Percentiles rank a stretch among this genome's conserved stretches.
These are phyloP conservation scores for Daldinia grandis DNA, from an alignment of 495 filamentous ascomycete genomes.

Conservation along the genomic window DNA sequence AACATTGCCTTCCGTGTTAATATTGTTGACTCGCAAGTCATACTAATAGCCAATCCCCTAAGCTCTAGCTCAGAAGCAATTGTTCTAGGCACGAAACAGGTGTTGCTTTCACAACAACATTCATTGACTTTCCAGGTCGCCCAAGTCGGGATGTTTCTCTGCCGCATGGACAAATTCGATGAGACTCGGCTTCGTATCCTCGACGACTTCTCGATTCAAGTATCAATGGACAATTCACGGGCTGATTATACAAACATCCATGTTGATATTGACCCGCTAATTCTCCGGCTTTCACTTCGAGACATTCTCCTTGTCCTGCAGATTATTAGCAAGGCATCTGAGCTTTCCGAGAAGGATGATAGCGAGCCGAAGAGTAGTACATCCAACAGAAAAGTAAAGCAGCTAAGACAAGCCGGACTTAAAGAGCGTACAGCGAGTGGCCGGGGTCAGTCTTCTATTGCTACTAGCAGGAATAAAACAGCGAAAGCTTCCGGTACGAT, in stretches of 20 bases:
- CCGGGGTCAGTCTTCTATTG: slow-evolving; percentile 68
- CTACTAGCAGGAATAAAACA: slow-evolving; percentile 47
- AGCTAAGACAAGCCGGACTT: slow-evolving; percentile 64
- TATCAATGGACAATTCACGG: slow-evolving; percentile 85
- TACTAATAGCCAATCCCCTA: slow-evolving; percentile 92
- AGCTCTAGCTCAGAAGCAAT: slow-evolving; percentile 92
- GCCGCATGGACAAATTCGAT: slow-evolving; percentile 96
- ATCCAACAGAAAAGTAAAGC: slow-evolving; percentile 67
- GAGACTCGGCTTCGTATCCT: slow-evolving; percentile 86
- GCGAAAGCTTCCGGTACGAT: slow-evolving; percentile 31
- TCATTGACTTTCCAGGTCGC: slow-evolving; percentile 90
- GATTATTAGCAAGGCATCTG: slow-evolving; percentile 91
- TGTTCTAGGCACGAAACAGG: slow-evolving; percentile 91
- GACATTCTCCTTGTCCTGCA: slow-evolving; percentile 95
- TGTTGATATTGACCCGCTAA: slow-evolving; percentile 87
- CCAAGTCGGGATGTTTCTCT: slow-evolving; percentile 96
- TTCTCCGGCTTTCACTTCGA: slow-evolving; percentile 89
- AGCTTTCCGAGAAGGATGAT: slow-evolving; percentile 72
- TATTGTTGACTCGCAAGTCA: slow-evolving; percentile 93
- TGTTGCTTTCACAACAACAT: slow-evolving; percentile 92
- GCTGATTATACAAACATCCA: slow-evolving; percentile 78
- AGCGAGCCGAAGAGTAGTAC: slow-evolving; percentile 49
- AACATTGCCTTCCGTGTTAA: slow-evolving; percentile 90
- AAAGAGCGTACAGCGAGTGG: slow-evolving; percentile 73
- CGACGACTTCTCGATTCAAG: slow-evolving; percentile 91